Conservation (phyloP, 2,329 filamentous ascomycete species). For the Aureobasidium sp. region DNA sequence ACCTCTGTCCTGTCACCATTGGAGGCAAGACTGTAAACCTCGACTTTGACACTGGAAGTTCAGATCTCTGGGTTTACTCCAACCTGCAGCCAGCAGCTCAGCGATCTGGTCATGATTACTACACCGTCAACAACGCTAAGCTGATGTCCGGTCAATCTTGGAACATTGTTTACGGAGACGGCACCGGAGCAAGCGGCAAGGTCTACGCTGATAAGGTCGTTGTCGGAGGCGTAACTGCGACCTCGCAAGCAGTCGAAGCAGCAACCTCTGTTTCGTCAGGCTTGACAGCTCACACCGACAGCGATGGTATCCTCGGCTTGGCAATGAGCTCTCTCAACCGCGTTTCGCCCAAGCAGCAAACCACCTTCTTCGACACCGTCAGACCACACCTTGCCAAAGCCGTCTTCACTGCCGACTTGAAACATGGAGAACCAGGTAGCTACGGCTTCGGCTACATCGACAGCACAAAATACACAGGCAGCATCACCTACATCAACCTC, state of each 20-base stretch:
- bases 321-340: conserved; percentile 55
- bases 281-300: conserved; percentile 44
- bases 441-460: conserved; percentile 57
- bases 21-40: conserved; percentile 57
- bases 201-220: conserved; percentile 60
- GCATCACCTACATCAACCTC: conserved; percentile 49
- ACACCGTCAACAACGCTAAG: conserved; percentile 45
- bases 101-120: conserved; percentile 50
- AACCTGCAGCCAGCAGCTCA: conserved; percentile 45
- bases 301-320: conserved; percentile 55
- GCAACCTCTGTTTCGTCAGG: conserved; percentile 50
- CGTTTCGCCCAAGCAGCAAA: conserved; percentile 43
- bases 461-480: conserved; percentile 49
- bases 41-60: conserved; percentile 64
- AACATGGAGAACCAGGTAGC: conserved; percentile 44
- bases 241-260: conserved; percentile 58
- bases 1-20: conserved; percentile 51
- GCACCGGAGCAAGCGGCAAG: conserved; percentile 54
- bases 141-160: conserved; percentile 47
- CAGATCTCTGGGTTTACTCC: conserved; percentile 65
- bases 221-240: conserved; percentile 53
- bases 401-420: conserved; percentile 52
- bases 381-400: conserved; percentile 43
- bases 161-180: conserved; percentile 59
- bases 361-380: conserved; percentile 55